A percentile compares a stretch with the other conserved stretches of the same genome.
Evolutionary conservation across 768 basidiomycete species (phyloP).

Genomic region (Tephrocybe rancida): DNA sequence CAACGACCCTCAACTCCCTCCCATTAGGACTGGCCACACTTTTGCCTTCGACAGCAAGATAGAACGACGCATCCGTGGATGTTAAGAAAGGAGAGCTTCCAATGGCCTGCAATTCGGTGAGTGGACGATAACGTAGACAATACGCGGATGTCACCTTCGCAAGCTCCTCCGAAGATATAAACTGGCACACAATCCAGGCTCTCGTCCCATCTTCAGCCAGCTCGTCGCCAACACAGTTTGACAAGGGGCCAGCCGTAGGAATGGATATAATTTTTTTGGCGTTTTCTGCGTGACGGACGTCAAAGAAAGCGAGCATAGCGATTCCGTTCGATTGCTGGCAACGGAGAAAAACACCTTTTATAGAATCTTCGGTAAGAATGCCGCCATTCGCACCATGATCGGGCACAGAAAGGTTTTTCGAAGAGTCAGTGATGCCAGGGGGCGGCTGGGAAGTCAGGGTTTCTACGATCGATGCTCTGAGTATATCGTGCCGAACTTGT

Average conservation of each 20-base stretch:
- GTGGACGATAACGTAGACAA: conserved; percentile 10
- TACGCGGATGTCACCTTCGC: conserved; percentile 34
- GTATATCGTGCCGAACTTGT: conserved; percentile 23
- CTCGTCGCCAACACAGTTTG: conserved; percentile 31
- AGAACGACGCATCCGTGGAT: conserved; percentile 54
- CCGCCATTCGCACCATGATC: not conserved
- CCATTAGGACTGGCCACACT: conserved; percentile 16
- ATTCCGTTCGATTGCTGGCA: conserved; percentile 53
- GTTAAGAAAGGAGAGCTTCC: conserved; percentile 55
- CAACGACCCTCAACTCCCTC: conserved; percentile 7
- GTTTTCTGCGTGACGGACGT: conserved; percentile 54
- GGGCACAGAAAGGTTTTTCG: conserved; percentile 10
- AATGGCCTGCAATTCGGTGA: conserved; percentile 42
- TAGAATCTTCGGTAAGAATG: conserved; percentile 24
- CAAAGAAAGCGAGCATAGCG: conserved; percentile 62
- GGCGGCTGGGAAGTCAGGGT: conserved; percentile 16
- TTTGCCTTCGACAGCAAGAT: conserved; percentile 42
- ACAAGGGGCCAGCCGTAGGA: conserved; percentile 27
- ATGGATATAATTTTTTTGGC: conserved; percentile 44
- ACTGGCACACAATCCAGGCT: conserved; percentile 40
- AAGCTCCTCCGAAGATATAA: conserved; percentile 48
- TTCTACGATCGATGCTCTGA: conserved; percentile 29
- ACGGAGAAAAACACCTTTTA: conserved; percentile 61
- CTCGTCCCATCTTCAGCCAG: conserved; percentile 22
- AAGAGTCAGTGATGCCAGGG: not conserved